Base-by-base conservation (phyloP, 1,284 basidiomycete species). In the Apiotrichum siamense region DNA sequence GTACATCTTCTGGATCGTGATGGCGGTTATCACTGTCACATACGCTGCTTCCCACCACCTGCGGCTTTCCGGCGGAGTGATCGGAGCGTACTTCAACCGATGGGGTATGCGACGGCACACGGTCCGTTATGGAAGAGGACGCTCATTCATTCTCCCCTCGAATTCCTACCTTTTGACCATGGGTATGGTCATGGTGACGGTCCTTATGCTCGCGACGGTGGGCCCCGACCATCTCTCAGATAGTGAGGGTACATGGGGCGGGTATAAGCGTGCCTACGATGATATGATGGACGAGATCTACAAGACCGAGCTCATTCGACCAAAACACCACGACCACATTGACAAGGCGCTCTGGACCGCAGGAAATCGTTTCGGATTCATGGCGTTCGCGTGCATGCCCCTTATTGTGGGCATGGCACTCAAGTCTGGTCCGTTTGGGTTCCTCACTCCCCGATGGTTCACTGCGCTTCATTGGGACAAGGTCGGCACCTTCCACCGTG, bases 311-410 rank as follows among this genome's bases (percentile, higher is more conserved):
- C 26, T 43, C 18, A 43, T 43, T 18, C 26, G 41, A n/a, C 5
- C 55, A 57, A 4, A 62, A 58, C 12, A 55, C 60, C 23, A 64
- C 55, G 51, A 78, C 82, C 2, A 74, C 79, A 58, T 82, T 83
- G 69, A 80, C 81, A 88, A 87, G 67, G 79, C 83, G 2, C 83
- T 82, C 75, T 92, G 89, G 89, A 85, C 86, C 0, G 76, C 81
- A 0, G 85, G 84, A 13, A 81, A 81, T 27, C 78, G 88, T 23
- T 81, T 83, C 10, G 88, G 88, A 1, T 77, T 86, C 54, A 83
- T 90, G 51, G 82, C 86, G 5, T 90, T 88, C 63, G 82, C 86
- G 1, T 77, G 89, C 27, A 77, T 87, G 32, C 88, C 88, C 0
- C 77, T 91, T 18, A 82, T 83, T 49, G 77, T 91, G 49, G 76